A percentile compares a stretch with the other conserved stretches of the same genome.
Evolutionary conservation across 176 grass and related monocot species (phyloP).

Genomic region (Lolium perenne): DNA sequence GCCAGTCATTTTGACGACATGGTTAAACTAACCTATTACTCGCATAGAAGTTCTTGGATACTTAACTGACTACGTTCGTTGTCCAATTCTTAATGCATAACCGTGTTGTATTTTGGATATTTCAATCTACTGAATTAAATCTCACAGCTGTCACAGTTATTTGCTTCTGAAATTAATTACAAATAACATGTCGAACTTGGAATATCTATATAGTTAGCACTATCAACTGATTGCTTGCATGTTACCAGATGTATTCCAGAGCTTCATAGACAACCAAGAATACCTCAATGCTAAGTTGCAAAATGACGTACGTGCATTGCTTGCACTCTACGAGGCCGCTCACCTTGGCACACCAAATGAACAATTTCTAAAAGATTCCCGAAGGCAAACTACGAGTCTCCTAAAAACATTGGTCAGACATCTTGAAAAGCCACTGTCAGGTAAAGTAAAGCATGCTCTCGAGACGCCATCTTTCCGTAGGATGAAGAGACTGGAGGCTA

Average conservation of each 20-base stretch:
- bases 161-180: no score
- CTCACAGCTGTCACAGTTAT: no score
- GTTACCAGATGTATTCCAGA: conserved; percentile 6
- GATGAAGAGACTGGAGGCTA: conserved; percentile 41
- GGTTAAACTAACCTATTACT: no score
- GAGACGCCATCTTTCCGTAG: conserved; percentile 26
- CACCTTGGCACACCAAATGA: conserved; percentile 36
- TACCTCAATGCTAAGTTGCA: neutral
- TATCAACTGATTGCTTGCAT: no score
- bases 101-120: no score
- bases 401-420: neutral
- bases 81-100: no score
- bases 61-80: no score
- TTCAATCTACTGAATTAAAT: no score
- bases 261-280: neutral
- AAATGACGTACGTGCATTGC: neutral
- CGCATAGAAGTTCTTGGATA: no score
- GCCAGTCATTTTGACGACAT: no score
- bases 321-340: conserved; percentile 38
- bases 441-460: conserved; percentile 31
- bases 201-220: no score
- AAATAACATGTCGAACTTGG: no score
- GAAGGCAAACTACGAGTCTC: neutral
- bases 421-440: conserved; percentile 8
- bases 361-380: neutral